phyloP scores from a whole-genome alignment of 2,329 filamentous ascomycete species.

The Mycosphaerella sp. region DNA sequence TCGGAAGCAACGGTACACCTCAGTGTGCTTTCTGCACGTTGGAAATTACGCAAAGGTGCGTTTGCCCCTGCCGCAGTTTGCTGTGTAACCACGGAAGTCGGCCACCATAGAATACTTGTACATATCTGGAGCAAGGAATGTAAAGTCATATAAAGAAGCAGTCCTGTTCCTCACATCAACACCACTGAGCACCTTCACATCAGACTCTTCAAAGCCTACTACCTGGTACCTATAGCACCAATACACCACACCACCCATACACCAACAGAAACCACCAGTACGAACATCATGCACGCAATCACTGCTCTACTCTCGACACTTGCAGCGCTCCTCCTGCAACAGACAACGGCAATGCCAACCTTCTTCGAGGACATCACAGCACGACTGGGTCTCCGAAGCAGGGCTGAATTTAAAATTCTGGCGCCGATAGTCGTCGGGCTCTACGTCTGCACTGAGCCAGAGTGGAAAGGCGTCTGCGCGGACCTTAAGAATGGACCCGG shows the following conservation, averaged over 20 bases:
- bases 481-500: conserved; percentile 16
- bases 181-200: neutral
- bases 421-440: conserved; percentile 17
- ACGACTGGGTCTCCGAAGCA: conserved; percentile 1
- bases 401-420: conserved; percentile 14
- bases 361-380: neutral
- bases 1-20: neutral
- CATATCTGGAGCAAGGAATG: conserved; percentile 5
- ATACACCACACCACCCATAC: neutral
- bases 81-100: conserved; percentile 1
- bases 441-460: conserved; percentile 18
- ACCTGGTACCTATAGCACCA: neutral
- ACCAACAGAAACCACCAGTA: neutral
- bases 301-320: conserved; percentile 5
- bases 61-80: conserved; percentile 2
- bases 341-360: conserved; percentile 7
- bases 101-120: neutral
- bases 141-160: neutral
- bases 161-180: neutral
- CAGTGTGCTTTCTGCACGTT: neutral
- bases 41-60: conserved; percentile 2
- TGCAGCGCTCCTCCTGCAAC: conserved; percentile 4
- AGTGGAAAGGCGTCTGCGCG: conserved; percentile 17
- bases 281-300: conserved; percentile 1
- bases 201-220: neutral